Base-by-base conservation (phyloP, 129 eudicot genomes). In the Erigeron canadensis region DNA sequence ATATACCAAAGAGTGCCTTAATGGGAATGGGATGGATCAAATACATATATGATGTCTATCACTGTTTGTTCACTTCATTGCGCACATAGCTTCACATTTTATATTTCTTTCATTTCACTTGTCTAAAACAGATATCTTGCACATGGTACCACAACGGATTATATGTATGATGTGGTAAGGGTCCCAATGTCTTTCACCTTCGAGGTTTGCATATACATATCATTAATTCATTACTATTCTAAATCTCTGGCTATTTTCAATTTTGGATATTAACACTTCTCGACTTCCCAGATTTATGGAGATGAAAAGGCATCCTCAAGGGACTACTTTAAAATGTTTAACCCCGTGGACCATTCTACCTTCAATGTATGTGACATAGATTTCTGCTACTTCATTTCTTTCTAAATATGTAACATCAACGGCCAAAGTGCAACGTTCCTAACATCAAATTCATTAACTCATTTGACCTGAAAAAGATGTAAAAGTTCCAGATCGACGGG, bases 141-240 rank as follows among this genome's bases (percentile, higher is more conserved):
- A 53, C 98, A 93, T 58, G 96, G 98, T 57, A 93, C 98, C 21
- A 92, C 98, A n/a, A 93, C 98, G 37, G 96, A 93, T 82, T 93
- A 87, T 77, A 93, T 93, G 92, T 93, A 67, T 82, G 96, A 93
- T 44, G 71, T 93, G 77, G 96, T 90, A 69, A 82, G 84, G 76
- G 92, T 93, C 39, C 96, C 98, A 79, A 85, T 93, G 98, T 88
- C 98, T 67, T 93, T 89, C 85, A 93, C 98, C 37, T 93, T 93
- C 21, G 98, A 93, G 98, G 98, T 89, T 75, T 73, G 84, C 46
- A 44, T 63, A 19, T 5, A 41, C 34, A 28, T 51, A 8, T 37
- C 47, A 4, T 48, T 15, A 10, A 34, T 6, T 37, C 47, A 4
- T 48, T 15, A 10, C 40, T 6, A 79, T 55, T n/a, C 51, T 51